A percentile compares a stretch with the other conserved stretches of the same genome.
Conservation (phyloP, 257 asterid genomes). For the Penstemon newberryi region DNA sequence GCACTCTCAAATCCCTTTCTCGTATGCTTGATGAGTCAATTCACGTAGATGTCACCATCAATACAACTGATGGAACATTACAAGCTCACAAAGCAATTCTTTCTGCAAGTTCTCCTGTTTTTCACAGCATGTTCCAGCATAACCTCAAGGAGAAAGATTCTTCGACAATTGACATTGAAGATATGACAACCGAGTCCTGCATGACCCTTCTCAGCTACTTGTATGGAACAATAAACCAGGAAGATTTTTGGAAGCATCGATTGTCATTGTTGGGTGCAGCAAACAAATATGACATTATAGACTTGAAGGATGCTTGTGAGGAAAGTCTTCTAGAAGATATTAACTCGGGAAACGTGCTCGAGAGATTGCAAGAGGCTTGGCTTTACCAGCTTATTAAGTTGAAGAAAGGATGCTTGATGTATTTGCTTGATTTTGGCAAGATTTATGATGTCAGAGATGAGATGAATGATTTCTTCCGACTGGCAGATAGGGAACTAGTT, state of each 20-base stretch:
- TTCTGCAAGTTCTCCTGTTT: conserved; percentile 85
- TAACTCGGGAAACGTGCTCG: conserved; percentile 80
- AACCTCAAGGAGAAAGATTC: conserved; percentile 88
- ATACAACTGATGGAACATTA: conserved; percentile 67
- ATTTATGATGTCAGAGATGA: conserved; percentile 84
- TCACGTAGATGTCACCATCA: conserved; percentile 79
- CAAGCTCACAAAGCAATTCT: conserved; percentile 81
- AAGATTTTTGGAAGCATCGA: conserved; percentile 92
- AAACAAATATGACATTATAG: conserved; percentile 78
- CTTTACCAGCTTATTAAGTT: conserved; percentile 73
- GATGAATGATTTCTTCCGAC: conserved; percentile 56
- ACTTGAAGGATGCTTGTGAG: conserved; percentile 83
- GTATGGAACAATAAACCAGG: conserved; percentile 81
- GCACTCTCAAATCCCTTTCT: conserved; percentile 68
- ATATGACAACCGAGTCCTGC: conserved; percentile 85
- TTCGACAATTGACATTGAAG: conserved; percentile 72
- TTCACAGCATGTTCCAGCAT: conserved; percentile 86
- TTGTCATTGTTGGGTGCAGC: conserved; percentile 79
- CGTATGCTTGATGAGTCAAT: conserved; percentile 80
- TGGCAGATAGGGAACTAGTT: conserved; percentile 77
- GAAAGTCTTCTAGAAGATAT: conserved; percentile 89
- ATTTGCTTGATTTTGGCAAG: conserved; percentile 89
- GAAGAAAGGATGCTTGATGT: conserved; percentile 86
- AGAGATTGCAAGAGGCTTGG: conserved; percentile 94
- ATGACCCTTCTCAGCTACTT: conserved; percentile 70